Evolutionary conservation across 495 filamentous ascomycete species (phyloP).

Genomic region (Penicillium arizonense): DNA sequence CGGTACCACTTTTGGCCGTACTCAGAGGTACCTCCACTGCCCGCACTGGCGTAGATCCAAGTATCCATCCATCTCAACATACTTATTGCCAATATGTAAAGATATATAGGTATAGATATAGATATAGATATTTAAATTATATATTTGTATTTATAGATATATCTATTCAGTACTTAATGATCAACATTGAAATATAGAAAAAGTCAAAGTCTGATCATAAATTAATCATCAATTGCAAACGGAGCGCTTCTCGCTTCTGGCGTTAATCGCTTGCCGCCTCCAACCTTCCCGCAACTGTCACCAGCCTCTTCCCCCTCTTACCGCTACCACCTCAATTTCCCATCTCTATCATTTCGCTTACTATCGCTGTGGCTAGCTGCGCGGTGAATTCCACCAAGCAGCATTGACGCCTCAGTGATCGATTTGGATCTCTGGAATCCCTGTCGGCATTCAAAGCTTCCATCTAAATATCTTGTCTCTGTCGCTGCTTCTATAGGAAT

Average conservation of each 20-base stretch:
- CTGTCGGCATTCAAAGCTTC: not conserved
- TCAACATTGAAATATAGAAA: too few relatives aligned
- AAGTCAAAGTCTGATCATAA: too few relatives aligned
- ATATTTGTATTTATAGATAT: too few relatives aligned
- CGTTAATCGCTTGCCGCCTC: constrained; percentile 36
- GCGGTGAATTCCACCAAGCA: constrained; percentile 29
- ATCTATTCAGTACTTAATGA: too few relatives aligned
- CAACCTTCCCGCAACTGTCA: constrained; percentile 31
- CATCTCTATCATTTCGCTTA: constrained; percentile 2
- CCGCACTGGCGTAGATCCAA: constrained; percentile 13
- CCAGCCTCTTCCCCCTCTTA: constrained; percentile 25
- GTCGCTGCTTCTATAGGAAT: not conserved
- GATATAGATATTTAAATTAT: too few relatives aligned
- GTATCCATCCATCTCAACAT: constrained; percentile 6
- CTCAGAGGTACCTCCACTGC: constrained; percentile 12
- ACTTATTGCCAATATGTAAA: not conserved
- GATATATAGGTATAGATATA: not conserved
- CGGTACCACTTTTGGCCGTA: constrained; percentile 3
- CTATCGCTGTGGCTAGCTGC: constrained; percentile 26
- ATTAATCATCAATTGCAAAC: not conserved
- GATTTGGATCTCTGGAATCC: constrained; percentile 13
- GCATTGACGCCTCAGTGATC: constrained; percentile 21
- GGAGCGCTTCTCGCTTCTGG: constrained; percentile 37
- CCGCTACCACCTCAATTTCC: constrained; percentile 5
- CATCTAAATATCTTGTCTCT: not conserved